These are phyloP conservation scores for Tremellales sp. DNA, from an alignment of 1,284 basidiomycete species.

Conservation along the genomic window DNA sequence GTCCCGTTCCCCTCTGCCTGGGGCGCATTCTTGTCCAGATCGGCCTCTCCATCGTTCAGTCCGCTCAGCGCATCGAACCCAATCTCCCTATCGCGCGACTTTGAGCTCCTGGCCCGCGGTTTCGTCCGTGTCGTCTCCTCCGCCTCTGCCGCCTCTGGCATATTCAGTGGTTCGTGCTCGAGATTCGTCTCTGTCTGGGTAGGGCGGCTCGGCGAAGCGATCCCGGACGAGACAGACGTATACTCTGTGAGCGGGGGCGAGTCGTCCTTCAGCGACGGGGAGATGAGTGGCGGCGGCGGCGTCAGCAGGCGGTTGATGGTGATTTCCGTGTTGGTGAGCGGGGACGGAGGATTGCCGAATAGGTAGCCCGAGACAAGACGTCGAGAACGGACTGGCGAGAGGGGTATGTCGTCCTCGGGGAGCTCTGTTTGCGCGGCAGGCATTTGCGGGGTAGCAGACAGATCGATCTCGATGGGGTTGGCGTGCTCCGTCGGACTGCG, in stretches of 20 bases:
- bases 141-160: neutral
- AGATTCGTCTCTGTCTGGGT: neutral
- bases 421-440: constrained; percentile 1
- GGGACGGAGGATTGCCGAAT: constrained; percentile 41
- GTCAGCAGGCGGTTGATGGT: neutral
- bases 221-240: neutral
- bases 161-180: too few species aligned
- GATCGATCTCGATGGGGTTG: too few species aligned
- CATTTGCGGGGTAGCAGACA: neutral
- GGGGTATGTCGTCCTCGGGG: constrained; percentile 27
- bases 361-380: constrained; percentile 44
- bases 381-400: constrained; percentile 33
- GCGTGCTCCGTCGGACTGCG: too few species aligned
- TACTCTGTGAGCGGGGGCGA: neutral
- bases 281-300: neutral
- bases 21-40: constrained; percentile 41
- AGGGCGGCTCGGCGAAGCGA: neutral
- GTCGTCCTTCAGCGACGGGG: neutral
- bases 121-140: too few species aligned
- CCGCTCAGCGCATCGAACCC: constrained; percentile 42
- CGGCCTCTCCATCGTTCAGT: constrained; percentile 47
- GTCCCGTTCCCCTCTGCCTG: constrained; percentile 36
- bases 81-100: constrained; percentile 21
- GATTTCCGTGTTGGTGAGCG: constrained; percentile 3
- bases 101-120: constrained; percentile 1